These are phyloP conservation scores for Breviolum minutum DNA, from an alignment of 73 alveolate species.

Conservation along the genomic window DNA sequence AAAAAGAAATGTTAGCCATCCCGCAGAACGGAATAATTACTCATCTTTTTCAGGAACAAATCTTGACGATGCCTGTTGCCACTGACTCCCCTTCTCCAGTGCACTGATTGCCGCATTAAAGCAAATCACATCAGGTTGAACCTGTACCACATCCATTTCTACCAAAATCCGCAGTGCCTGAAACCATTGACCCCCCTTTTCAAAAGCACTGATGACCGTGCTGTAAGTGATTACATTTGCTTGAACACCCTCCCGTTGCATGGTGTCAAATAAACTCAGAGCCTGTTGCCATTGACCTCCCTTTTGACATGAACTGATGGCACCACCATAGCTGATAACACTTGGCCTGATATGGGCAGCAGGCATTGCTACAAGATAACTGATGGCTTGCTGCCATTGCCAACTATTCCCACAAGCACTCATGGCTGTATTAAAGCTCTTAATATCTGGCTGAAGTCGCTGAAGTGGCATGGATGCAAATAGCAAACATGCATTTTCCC, in stretches of 20 bases:
- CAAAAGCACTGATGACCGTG: slow-evolving; percentile 2
- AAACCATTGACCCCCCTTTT: slow-evolving; percentile 23
- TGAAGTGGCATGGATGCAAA: background rate
- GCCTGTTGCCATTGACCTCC: slow-evolving; percentile 33
- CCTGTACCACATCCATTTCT: background rate
- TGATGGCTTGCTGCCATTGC: slow-evolving; percentile 11
- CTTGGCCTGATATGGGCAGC: background rate
- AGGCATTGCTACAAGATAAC: background rate
- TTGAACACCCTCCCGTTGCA: background rate
- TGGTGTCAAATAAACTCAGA: background rate
- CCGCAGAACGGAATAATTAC: too few species aligned
- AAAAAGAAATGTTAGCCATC: too few species aligned
- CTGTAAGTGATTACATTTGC: background rate
- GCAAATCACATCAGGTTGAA: background rate
- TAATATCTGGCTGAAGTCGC: background rate
- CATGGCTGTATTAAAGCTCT: slow-evolving; percentile 3
- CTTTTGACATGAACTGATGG: slow-evolving; percentile 32
- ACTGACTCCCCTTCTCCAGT: background rate
- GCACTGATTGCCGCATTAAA: slow-evolving; percentile 9
- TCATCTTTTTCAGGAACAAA: too few species aligned
- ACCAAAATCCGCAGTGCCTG: background rate
- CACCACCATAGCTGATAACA: background rate
- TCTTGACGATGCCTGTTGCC: background rate
- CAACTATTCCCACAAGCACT: slow-evolving; percentile 17
- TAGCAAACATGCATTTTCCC: slow-evolving; percentile 1